Conservation (phyloP, 139 green algal species). For the Tetraselmis striata region DNA sequence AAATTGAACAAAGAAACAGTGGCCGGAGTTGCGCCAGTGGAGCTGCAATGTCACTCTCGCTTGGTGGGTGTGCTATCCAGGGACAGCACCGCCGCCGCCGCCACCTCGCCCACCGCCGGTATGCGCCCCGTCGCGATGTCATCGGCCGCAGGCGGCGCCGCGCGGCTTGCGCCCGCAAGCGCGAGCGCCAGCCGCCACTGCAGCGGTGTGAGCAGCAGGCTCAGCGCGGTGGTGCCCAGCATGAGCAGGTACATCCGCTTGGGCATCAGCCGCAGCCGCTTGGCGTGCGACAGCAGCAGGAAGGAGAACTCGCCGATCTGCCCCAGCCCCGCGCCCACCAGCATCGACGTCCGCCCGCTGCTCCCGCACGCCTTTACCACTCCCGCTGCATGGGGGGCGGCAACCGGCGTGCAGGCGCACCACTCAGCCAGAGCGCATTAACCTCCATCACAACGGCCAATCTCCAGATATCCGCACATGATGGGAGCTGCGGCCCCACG, state of each 20-base stretch:
- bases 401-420: too few relatives aligned
- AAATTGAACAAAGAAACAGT: too few relatives aligned
- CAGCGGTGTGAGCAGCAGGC: slow-evolving; percentile 34
- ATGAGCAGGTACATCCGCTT: slow-evolving; percentile 42
- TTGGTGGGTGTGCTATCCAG: background rate
- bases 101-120: background rate
- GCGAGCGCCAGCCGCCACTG: slow-evolving; percentile 6
- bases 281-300: slow-evolving; percentile 33
- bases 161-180: background rate
- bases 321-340: slow-evolving; percentile 32
- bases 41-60: background rate
- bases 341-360: background rate
- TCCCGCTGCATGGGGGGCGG: too few relatives aligned
- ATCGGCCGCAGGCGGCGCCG: background rate
- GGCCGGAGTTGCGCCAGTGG: too few relatives aligned
- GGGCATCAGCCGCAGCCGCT: slow-evolving; percentile 24
- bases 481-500: too few relatives aligned
- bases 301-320: slow-evolving; percentile 52
- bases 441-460: too few relatives aligned
- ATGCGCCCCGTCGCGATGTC: background rate
- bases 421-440: too few relatives aligned
- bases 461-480: too few relatives aligned
- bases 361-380: slow-evolving; percentile 24
- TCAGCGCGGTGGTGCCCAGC: slow-evolving; percentile 45
- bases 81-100: too few relatives aligned